Base-by-base conservation (phyloP, 768 basidiomycete species). In the Solioccasus polychromus region DNA sequence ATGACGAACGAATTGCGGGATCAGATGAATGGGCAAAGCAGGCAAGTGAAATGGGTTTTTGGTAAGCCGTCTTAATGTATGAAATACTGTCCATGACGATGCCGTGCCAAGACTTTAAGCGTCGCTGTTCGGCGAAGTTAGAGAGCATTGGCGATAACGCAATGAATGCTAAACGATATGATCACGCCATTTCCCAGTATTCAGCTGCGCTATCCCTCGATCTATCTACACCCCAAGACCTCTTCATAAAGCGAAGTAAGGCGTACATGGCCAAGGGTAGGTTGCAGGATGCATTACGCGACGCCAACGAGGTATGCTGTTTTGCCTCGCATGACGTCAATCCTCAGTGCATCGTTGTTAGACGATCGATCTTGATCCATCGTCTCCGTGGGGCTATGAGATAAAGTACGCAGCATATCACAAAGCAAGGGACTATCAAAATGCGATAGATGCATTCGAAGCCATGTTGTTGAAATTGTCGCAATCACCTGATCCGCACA, bases 341-440 rank as follows among this genome's bases (percentile, higher is more conserved):
- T 26, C 26, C 11, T 26, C 26, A 11, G 11, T 11, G 26, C 26
- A 26, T n/a, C 26, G 11, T 26, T 5, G 17, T 36, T 8, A 51
- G 45, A 31, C 11, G 6, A 39, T 43, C 5, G 5, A 2, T 1
- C 17, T 40, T 4, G 34, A 48, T 31, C 38, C 42, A 5, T 26
- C 18, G 1, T 48, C 46, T 8, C 22, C 28, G 8, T 30, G 19
- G 39, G 39, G 50, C 14, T 48, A 52, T 3, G 39, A 48, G 7
- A 24, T 4, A 1, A 48, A 19, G 7, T 15, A 34, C 32, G 24
- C 15, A 1, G 47, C 29, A 3, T 28, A 43, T 22, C 34, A 9
- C 3, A 15, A 8, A 6, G 22, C 31, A 9, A 29, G 23, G 2
- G 18, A 11, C 2, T 26, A 36, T 8, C n/a, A 11, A 0, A 36